These are phyloP conservation scores for Udeniomyces megalosporus DNA, from an alignment of 768 basidiomycete species.

Conservation along the genomic window DNA sequence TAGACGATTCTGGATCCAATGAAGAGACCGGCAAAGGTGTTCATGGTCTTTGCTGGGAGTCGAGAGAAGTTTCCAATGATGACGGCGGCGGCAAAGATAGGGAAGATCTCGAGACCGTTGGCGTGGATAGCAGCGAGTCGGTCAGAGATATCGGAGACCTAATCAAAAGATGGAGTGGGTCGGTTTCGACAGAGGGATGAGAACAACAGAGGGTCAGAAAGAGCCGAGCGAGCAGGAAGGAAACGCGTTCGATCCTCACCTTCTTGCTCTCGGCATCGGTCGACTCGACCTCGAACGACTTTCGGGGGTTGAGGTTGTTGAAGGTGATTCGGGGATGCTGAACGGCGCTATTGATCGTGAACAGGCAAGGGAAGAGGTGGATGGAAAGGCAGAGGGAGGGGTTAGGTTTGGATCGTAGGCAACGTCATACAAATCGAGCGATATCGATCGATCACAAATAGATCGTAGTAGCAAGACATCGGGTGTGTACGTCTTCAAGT, in stretches of 20 bases:
- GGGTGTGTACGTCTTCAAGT: too few species aligned
- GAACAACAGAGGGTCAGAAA: neutral
- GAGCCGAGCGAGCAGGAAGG: neutral
- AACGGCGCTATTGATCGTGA: neutral
- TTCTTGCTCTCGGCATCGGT: neutral
- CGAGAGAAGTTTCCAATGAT: conserved; percentile 15
- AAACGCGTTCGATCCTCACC: too few species aligned
- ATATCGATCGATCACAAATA: too few species aligned
- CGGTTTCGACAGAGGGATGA: neutral
- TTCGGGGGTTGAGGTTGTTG: conserved; percentile 6
- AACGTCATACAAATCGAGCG: too few species aligned
- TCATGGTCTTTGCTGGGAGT: conserved; percentile 13
- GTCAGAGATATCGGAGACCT: neutral
- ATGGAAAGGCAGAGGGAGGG: neutral
- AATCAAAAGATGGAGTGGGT: neutral
- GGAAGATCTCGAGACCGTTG: conserved; percentile 16
- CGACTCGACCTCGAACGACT: neutral
- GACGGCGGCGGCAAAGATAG: conserved; percentile 3
- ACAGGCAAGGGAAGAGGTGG: neutral
- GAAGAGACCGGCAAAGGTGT: conserved; percentile 9
- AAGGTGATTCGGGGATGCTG: neutral
- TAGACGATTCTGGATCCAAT: conserved; percentile 1
- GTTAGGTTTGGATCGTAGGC: too few species aligned
- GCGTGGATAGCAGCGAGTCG: neutral
- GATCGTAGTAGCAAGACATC: too few species aligned